A percentile compares a stretch with the other conserved stretches of the same genome.
phyloP scores from a whole-genome alignment of 257 asterid species.

The Lantana camara region DNA sequence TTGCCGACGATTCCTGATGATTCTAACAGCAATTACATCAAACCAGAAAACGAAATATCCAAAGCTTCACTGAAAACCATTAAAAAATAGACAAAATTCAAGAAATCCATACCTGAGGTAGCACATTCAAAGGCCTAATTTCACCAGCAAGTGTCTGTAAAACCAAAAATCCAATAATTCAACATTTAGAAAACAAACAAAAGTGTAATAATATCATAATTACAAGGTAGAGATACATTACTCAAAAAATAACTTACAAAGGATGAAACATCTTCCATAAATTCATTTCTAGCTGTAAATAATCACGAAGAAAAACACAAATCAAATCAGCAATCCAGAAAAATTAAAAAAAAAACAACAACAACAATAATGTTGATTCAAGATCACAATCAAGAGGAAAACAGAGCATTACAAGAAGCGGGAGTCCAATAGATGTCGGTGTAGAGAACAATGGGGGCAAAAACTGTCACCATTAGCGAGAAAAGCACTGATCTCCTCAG shows the following conservation, averaged over 20 bases:
- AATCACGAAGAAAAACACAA: slow-evolving; percentile 16
- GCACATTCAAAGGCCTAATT: slow-evolving; percentile 64
- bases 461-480: slow-evolving; percentile 65
- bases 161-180: slow-evolving; percentile 17
- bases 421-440: slow-evolving; percentile 60
- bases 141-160: slow-evolving; percentile 75
- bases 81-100: neutral
- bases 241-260: slow-evolving; percentile 57
- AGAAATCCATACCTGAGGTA: slow-evolving; percentile 65
- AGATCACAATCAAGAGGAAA: neutral
- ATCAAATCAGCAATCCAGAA: neutral
- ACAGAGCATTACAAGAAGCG: slow-evolving; percentile 51
- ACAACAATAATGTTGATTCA: neutral
- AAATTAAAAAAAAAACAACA: neutral
- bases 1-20: slow-evolving; percentile 52
- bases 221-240: neutral
- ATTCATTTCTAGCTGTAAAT: slow-evolving; percentile 62
- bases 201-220: neutral
- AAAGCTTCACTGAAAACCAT: neutral
- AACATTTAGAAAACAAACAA: slow-evolving; percentile 15
- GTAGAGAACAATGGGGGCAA: slow-evolving; percentile 73
- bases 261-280: slow-evolving; percentile 63
- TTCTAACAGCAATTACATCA: slow-evolving; percentile 17
- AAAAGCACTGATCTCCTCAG: slow-evolving; percentile 55
- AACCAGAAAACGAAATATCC: slow-evolving; percentile 27